Conservation (phyloP, 768 basidiomycete genomes). For the Strobilomyces echinocephalus region DNA sequence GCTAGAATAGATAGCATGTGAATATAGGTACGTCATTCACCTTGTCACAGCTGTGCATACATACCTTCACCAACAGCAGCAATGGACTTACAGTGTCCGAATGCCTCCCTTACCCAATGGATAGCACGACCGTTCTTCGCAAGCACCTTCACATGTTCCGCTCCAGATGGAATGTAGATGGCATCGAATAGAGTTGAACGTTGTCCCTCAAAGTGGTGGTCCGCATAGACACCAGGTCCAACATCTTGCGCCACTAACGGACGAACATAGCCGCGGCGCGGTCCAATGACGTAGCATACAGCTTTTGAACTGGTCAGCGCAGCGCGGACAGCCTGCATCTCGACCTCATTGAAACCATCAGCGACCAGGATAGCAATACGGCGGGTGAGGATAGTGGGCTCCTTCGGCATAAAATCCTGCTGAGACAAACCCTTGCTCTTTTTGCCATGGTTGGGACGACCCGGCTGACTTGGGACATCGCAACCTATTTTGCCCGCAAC, state of each 20-base stretch:
- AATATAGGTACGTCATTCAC: background rate
- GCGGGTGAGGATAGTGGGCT: conserved; percentile 57
- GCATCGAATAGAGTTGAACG: conserved; percentile 85
- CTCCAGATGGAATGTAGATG: conserved; percentile 70
- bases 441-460: conserved; percentile 53
- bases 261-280: conserved; percentile 50
- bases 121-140: conserved; percentile 60
- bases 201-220: conserved; percentile 74
- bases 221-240: conserved; percentile 39
- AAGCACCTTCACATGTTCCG: conserved; percentile 52
- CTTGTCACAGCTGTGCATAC: conserved; percentile 16
- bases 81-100: conserved; percentile 82
- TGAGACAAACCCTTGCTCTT: conserved; percentile 57
- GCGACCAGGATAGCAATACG: conserved; percentile 73
- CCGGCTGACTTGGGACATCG: conserved; percentile 47
- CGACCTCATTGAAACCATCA: conserved; percentile 65
- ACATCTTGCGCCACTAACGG: conserved; percentile 29
- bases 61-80: conserved; percentile 66
- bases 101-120: conserved; percentile 84
- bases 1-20: conserved; percentile 29
- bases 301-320: conserved; percentile 50
- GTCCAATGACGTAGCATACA: conserved; percentile 62
- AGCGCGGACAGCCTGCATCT: conserved; percentile 55
- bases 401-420: conserved; percentile 46
- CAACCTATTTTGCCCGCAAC: conserved; percentile 67